Base-by-base conservation (phyloP, 441 rosid species). In the Jatropha multifida region DNA sequence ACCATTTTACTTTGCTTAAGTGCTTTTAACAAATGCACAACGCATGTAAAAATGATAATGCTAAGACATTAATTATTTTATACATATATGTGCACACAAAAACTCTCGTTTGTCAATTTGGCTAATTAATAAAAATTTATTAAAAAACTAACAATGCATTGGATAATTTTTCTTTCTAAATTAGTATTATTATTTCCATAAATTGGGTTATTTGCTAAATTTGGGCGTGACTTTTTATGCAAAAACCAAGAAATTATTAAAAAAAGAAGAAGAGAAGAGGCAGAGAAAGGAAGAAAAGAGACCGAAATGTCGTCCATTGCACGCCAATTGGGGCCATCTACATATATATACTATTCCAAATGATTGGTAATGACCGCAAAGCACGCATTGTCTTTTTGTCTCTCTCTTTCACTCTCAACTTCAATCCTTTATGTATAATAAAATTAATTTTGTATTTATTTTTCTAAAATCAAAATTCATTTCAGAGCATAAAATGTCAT, bases 291-390 rank as follows among this genome's bases (percentile, higher is more conserved):
- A 32, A 32, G 32, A 32, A 32, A 17, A 13, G 62, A 64, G 75
- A 79, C 73, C 63, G 73, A 23, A 77, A 37, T 82, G 90, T 82
- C 83, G 85, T 69, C 74, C 51, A 71, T 27, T 69, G 90, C 90
- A 87, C 86, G 90, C 90, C 80, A 74, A 75, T 51, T 79, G 79
- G 65, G 26, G 20, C 59, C 61, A 6, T 0, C 26, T 4, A 51
- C 18, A 44, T 11, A 5, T 42, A 1, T 44, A 6, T 44, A 44
- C 77, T 46, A 69, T 73, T 68, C 77, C 83, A 77, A 85, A 85
- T 87, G 87, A 84, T 83, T 80, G 85, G 86, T 9, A 18, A 70
- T 78, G 72, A 41, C 80, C 74, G 65, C 79, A 41, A 44, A 55
- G 46, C 13, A 44, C 46, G 58, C 72, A 15, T 26, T 68, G 37